A percentile compares a stretch with the other conserved stretches of the same genome.
Evolutionary conservation across 2,329 filamentous ascomycete species (phyloP).

Genomic region (Alternaria longipes): DNA sequence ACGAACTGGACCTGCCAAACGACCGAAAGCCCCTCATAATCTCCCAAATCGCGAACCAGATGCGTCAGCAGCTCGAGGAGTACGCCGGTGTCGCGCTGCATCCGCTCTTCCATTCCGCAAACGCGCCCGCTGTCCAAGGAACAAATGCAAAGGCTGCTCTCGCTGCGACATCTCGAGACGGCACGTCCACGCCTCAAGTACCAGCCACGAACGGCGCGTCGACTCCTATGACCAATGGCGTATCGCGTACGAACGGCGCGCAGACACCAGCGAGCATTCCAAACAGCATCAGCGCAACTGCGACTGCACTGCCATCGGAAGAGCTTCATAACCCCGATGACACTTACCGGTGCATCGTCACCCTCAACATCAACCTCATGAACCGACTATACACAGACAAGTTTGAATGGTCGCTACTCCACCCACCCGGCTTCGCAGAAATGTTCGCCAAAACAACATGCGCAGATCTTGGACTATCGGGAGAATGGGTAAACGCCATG

Average conservation of each 20-base stretch:
- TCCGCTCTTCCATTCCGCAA: slow-evolving; percentile 80
- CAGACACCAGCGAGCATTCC: slow-evolving; percentile 58
- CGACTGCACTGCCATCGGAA: slow-evolving; percentile 70
- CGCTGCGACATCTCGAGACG: slow-evolving; percentile 59
- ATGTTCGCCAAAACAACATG: slow-evolving; percentile 92
- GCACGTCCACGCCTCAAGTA: slow-evolving; percentile 58
- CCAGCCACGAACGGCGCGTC: slow-evolving; percentile 64
- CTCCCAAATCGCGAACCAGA: slow-evolving; percentile 88
- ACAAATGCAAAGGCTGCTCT: slow-evolving; percentile 44
- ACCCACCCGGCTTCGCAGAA: slow-evolving; percentile 90
- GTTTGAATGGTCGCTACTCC: slow-evolving; percentile 95
- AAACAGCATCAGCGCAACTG: slow-evolving; percentile 73
- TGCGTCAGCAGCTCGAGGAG: slow-evolving; percentile 93
- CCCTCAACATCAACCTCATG: slow-evolving; percentile 87
- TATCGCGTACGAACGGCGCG: slow-evolving; percentile 52
- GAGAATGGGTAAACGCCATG: slow-evolving; percentile 94
- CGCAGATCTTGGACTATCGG: slow-evolving; percentile 85
- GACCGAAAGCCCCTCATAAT: slow-evolving; percentile 70
- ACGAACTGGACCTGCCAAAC: slow-evolving; percentile 90
- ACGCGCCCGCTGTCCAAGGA: slow-evolving; percentile 42
- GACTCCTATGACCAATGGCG: slow-evolving; percentile 61
- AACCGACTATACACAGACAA: slow-evolving; percentile 95
- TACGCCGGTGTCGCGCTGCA: slow-evolving; percentile 95
- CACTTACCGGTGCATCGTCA: slow-evolving; percentile 92
- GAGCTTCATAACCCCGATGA: slow-evolving; percentile 90